phyloP scores from a whole-genome alignment of 164 flowering plant species.

The Paratinospora sagittata region DNA sequence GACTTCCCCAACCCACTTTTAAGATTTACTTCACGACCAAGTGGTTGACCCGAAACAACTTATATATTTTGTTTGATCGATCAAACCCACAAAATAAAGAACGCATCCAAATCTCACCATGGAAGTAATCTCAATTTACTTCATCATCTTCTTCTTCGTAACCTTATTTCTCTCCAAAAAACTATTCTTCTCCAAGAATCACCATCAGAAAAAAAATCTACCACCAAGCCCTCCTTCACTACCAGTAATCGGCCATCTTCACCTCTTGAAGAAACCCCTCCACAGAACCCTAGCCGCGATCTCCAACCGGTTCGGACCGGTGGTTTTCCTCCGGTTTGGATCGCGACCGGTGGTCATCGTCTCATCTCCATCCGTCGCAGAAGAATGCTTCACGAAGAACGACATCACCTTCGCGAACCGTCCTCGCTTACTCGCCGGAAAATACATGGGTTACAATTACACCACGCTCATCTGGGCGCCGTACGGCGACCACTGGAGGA shows the following conservation, averaged over 20 bases:
- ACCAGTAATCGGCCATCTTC: slow-evolving; percentile 39
- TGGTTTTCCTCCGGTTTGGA: slow-evolving; percentile 25
- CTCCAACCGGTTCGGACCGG: slow-evolving; percentile 20
- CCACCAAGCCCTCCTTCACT: slow-evolving; percentile 37
- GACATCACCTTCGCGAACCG: slow-evolving; percentile 50
- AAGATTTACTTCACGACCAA: too few relatives aligned
- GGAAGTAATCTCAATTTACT: background rate
- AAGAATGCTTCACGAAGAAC: slow-evolving; percentile 41
- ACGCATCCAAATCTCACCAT: background rate
- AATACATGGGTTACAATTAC: slow-evolving; percentile 32
- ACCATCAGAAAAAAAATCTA: slow-evolving; percentile 7
- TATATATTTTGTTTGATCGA: too few relatives aligned
- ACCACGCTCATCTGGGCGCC: slow-evolving; percentile 27
- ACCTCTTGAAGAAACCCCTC: slow-evolving; percentile 23
- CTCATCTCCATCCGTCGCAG: slow-evolving; percentile 43
- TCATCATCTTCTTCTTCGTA: slow-evolving; percentile 1
- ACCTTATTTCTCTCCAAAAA: slow-evolving; percentile 8
- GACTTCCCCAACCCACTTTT: too few relatives aligned
- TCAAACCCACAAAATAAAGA: too few relatives aligned
- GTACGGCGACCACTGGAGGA: slow-evolving; percentile 51
- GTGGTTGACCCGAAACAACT: too few relatives aligned
- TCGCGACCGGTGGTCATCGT: slow-evolving; percentile 32
- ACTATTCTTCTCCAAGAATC: slow-evolving; percentile 4
- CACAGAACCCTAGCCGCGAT: slow-evolving; percentile 16
- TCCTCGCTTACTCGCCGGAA: slow-evolving; percentile 32